Percentiles rank a stretch among this genome's conserved stretches.
Conservation (phyloP, 2,329 filamentous ascomycete species). For the Amphichorda felina region DNA sequence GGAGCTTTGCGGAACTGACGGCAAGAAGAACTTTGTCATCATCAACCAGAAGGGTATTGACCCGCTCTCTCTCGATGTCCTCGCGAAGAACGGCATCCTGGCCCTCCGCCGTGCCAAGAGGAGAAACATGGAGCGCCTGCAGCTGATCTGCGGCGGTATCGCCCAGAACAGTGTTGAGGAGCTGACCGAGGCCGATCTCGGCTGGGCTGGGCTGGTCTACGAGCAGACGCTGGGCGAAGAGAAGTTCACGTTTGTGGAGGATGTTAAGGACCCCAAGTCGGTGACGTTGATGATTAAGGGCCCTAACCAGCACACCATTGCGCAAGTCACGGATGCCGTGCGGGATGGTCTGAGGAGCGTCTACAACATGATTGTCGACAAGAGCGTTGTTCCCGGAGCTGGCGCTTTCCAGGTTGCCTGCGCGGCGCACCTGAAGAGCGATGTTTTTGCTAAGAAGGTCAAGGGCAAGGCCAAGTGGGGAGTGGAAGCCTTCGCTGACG, state of each 20-base stretch:
- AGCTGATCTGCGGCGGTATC: conserved; percentile 82
- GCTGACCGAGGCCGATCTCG: conserved; percentile 73
- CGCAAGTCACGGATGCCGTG: conserved; percentile 92
- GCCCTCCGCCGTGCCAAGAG: conserved; percentile 90
- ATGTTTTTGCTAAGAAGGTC: conserved; percentile 76
- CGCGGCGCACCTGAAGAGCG: conserved; percentile 74
- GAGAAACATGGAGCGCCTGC: conserved; percentile 97
- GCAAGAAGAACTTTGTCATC: conserved; percentile 91
- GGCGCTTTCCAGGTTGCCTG: conserved; percentile 95
- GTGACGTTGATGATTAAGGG: conserved; percentile 97
- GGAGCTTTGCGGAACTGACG: conserved; percentile 85
- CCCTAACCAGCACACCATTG: conserved; percentile 91
- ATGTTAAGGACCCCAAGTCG: conserved; percentile 97
- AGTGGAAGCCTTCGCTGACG: conserved; percentile 89
- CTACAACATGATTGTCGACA: conserved; percentile 99
- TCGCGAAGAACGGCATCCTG: conserved; percentile 96
- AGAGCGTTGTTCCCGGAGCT: conserved; percentile 85
- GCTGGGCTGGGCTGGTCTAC: conserved; percentile 93
- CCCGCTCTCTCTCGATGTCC: conserved; percentile 84
- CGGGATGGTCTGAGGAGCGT: conserved; percentile 90
- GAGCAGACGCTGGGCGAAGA: conserved; percentile 97
- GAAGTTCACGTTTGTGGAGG: conserved; percentile 98
- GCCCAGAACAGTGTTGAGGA: conserved; percentile 97
- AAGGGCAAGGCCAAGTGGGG: conserved; percentile 98
- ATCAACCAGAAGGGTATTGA: conserved; percentile 99